Conservation (phyloP, 2,329 filamentous ascomycete species). For the Malbranchea zuffiana region DNA sequence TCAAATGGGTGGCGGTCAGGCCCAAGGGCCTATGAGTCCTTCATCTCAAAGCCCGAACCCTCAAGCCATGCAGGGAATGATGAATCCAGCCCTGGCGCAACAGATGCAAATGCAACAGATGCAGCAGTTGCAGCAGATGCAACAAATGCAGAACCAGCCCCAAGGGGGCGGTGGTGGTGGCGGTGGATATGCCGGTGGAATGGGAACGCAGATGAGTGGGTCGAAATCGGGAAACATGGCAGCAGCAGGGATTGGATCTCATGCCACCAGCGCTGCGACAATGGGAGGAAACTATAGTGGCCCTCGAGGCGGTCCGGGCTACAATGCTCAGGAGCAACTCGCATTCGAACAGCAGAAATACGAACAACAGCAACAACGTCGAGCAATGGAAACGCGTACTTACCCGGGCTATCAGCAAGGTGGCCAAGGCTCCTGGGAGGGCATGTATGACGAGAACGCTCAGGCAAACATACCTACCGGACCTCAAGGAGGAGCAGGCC, state of each 20-base stretch:
- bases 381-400: constrained; percentile 35
- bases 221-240: constrained; percentile 19
- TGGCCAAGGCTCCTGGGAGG: constrained; percentile 82
- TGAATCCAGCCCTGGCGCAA: constrained; percentile 65
- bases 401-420: constrained; percentile 41
- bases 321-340: constrained; percentile 61
- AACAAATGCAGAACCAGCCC: constrained; percentile 36
- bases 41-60: constrained; percentile 40
- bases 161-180: constrained; percentile 29
- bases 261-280: constrained; percentile 40
- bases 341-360: constrained; percentile 71
- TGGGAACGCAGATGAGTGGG: constrained; percentile 27
- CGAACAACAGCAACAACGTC: constrained; percentile 55
- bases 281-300: constrained; percentile 32
- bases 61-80: constrained; percentile 43
- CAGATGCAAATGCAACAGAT: constrained; percentile 62
- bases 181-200: constrained; percentile 24
- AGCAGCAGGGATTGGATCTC: constrained; percentile 38
- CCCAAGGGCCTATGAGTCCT: constrained; percentile 27
- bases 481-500: constrained; percentile 39
- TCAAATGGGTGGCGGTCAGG: constrained; percentile 40
- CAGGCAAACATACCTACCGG: constrained; percentile 58
- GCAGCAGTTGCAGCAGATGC: constrained; percentile 58
- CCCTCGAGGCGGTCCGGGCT: constrained; percentile 41
- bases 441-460: constrained; percentile 94